Evolutionary conservation across 177 flowering plant genomes (phyloP), one percentile per base, ranked within the genome.

Genomic region (Tripterygium wilfordii): DNA sequence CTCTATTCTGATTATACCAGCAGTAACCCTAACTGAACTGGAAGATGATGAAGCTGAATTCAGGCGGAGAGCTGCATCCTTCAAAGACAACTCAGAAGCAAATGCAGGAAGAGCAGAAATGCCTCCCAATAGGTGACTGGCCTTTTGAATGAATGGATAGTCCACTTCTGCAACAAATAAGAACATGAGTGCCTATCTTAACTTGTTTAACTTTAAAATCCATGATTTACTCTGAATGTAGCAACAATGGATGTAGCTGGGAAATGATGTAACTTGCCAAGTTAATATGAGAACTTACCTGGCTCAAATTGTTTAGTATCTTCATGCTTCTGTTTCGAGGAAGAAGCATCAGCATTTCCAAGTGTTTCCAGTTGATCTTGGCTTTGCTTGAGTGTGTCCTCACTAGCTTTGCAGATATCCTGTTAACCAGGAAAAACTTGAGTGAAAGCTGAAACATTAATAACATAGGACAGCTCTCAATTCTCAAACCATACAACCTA

Each of bases 71-170:
- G 60, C 60, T 15, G 63, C 67, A 19, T 69, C 77, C 53, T 87
- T 78, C 18, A 72, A 22, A 19, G 88, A 79, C 48, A 67, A 61
- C 60, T 89, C 89, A 16, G 83, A 65, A 41, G 98, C 83, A 71
- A 66, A 83, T 50, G 98, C 83, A 47, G 80, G 81, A 53, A 89
- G 88, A 49, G 90, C 80, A 64, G 83, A 63, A 24, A 81, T 65
- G 47, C 64, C 60, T 14, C 76, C 85, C 78, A 80, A 63, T 80
- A 83, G 66, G 39, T 64, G 56, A 41, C 62, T 68, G 37, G 84
- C 78, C 50, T 64, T 35, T 44, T 70, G 71, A 16, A 71, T 25
- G 47, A 71, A 65, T 17, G 76, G 60, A 51, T 55, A 35, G 27
- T 65, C 52, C 21, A 10, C n/a, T 55, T 71, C 97, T 89, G 83